Percentiles rank a stretch among this genome's conserved stretches.
Evolutionary conservation across 495 filamentous ascomycete genomes (phyloP).

Genomic region (Penicillium dipodomyicola): DNA sequence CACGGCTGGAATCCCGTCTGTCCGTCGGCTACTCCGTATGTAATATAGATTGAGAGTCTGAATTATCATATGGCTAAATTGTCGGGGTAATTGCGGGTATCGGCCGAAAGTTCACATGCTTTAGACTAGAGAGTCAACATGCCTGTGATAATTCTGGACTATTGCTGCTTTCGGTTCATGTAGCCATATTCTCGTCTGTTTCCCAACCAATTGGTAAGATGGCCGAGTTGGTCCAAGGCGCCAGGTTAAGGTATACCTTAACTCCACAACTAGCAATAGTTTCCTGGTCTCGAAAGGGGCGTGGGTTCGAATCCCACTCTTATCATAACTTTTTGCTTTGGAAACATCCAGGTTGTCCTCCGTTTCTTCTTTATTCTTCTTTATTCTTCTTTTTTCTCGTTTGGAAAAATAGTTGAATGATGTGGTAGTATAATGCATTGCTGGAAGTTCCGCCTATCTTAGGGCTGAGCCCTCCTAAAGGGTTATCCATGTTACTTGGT

Average conservation of each 20-base stretch:
- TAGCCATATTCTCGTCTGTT: background rate
- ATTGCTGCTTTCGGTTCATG: background rate
- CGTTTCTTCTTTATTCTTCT: too few relatives aligned
- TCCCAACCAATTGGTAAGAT: constrained; percentile 30
- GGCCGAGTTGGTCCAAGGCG: constrained; percentile 42
- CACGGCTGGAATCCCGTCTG: background rate
- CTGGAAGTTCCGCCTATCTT: too few relatives aligned
- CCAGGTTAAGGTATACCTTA: constrained; percentile 40
- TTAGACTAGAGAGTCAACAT: background rate
- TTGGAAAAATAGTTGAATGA: too few relatives aligned
- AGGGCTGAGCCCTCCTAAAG: too few relatives aligned
- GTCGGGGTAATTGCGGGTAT: background rate
- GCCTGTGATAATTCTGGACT: background rate
- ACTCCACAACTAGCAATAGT: constrained; percentile 13
- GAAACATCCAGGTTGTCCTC: too few relatives aligned
- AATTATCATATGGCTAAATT: background rate
- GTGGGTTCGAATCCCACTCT: constrained; percentile 50
- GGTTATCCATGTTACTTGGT: too few relatives aligned
- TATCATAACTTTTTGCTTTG: constrained; percentile 34
- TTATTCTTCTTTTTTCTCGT: too few relatives aligned
- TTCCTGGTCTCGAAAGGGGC: constrained; percentile 23
- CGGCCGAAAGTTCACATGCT: background rate
- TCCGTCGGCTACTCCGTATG: background rate
- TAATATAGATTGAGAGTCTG: background rate
- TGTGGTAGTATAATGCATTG: too few relatives aligned